Conservation (phyloP, 1,284 basidiomycete genomes). For the Anthracocystis panici-leucophaei region DNA sequence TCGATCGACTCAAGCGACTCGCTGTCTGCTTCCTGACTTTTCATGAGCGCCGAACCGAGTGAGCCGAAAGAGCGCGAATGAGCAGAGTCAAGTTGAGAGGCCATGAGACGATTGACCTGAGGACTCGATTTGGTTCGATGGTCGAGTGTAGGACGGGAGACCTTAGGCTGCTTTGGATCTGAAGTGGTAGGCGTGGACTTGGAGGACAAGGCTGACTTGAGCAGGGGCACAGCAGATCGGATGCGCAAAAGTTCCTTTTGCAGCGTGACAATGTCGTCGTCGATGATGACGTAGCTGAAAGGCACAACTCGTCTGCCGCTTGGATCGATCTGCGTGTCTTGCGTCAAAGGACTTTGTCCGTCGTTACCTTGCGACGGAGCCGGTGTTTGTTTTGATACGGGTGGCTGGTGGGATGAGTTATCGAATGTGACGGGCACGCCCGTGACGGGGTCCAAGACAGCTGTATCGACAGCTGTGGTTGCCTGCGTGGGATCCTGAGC, state of each 20-base stretch:
- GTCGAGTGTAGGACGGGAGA: slow-evolving; percentile 28
- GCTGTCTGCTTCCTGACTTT: slow-evolving; percentile 1
- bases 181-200: slow-evolving; percentile 7
- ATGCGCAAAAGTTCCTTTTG: slow-evolving; percentile 58
- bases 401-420: slow-evolving; percentile 16
- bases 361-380: not conserved
- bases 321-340: slow-evolving; percentile 16
- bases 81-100: slow-evolving; percentile 14
- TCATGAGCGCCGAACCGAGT: slow-evolving; percentile 16
- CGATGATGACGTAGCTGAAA: slow-evolving; percentile 60
- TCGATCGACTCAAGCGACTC: slow-evolving; percentile 2
- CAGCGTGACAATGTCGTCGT: slow-evolving; percentile 58
- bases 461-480: slow-evolving; percentile 22
- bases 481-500: not conserved
- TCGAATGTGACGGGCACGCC: slow-evolving; percentile 54
- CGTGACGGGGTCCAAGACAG: slow-evolving; percentile 59
- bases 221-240: slow-evolving; percentile 53
- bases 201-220: slow-evolving; percentile 47
- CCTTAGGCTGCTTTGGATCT: not conserved
- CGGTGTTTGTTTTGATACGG: not conserved
- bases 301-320: slow-evolving; percentile 34
- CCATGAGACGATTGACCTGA: slow-evolving; percentile 44
- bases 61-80: slow-evolving; percentile 33
- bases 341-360: not conserved
- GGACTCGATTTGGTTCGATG: slow-evolving; percentile 54